phyloP scores from a whole-genome alignment of 441 rosid species.

The Mallotus japonicus region DNA sequence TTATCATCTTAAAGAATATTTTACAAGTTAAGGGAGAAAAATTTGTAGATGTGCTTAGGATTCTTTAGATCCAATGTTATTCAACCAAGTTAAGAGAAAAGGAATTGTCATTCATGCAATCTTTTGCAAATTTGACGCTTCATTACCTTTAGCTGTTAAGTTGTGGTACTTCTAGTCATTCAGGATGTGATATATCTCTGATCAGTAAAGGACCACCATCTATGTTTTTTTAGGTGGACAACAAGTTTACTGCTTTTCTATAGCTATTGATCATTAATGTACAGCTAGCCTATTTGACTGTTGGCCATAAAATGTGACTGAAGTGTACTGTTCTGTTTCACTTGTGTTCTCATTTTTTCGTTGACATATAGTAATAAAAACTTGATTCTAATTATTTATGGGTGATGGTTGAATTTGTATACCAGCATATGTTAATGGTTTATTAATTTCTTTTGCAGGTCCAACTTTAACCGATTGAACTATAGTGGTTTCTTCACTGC shows the following conservation, averaged over 20 bases:
- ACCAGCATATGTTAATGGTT: slow-evolving; percentile 10
- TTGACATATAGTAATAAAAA: background rate
- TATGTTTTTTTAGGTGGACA: background rate
- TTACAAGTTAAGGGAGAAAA: background rate
- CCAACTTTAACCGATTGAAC: slow-evolving; percentile 77
- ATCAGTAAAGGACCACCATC: slow-evolving; percentile 5
- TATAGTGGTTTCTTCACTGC: slow-evolving; percentile 72
- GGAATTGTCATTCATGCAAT: background rate
- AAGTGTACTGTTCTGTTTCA: background rate
- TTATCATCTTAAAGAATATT: background rate
- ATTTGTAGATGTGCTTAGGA: background rate
- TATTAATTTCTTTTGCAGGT: slow-evolving; percentile 47
- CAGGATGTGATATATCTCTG: background rate
- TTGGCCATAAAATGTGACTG: background rate
- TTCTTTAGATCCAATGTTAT: slow-evolving; percentile 8
- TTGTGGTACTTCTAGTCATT: background rate
- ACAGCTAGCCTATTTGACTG: background rate
- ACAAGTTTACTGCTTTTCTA: background rate
- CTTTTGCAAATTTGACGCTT: background rate
- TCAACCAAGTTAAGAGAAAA: background rate
- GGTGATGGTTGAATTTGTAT: slow-evolving; percentile 2
- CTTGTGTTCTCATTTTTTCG: background rate
- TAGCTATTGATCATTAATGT: background rate
- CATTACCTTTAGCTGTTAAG: background rate
- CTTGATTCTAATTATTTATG: background rate